Evolutionary conservation across 1,284 basidiomycete species (phyloP).

Genomic region (Sanghuangporus sanghuang): DNA sequence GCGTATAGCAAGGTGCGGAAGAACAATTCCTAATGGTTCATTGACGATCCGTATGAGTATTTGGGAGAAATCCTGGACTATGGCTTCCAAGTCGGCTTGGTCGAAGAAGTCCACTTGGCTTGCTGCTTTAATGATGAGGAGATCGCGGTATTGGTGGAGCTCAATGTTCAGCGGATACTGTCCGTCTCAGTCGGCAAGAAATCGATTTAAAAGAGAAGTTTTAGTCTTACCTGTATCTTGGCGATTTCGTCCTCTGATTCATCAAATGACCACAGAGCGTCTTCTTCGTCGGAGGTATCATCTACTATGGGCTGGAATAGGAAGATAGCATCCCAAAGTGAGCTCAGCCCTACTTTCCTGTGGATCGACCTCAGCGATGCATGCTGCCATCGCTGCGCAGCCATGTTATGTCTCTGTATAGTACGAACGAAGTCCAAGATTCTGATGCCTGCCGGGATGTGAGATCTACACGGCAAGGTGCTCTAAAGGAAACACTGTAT

Average conservation of each 20-base stretch:
- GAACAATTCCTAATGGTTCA: constrained; percentile 16
- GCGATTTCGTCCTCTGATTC: constrained; percentile 27
- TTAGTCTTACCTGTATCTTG: constrained; percentile 35
- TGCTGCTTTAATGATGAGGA: constrained; percentile 34
- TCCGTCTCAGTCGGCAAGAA: constrained; percentile 1
- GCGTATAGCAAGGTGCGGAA: background rate
- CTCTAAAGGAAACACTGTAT: constrained; percentile 30
- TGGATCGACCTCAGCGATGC: constrained; percentile 42
- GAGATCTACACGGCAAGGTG: constrained; percentile 41
- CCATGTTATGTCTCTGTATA: constrained; percentile 37
- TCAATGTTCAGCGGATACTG: constrained; percentile 47
- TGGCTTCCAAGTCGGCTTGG: constrained; percentile 21
- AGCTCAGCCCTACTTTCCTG: constrained; percentile 28
- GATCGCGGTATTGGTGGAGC: constrained; percentile 31
- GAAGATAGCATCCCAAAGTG: constrained; percentile 42
- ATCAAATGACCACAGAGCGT: constrained; percentile 34
- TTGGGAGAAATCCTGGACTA: constrained; percentile 27
- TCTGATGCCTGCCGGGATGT: constrained; percentile 23
- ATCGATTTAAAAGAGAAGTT: background rate
- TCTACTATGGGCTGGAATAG: constrained; percentile 33
- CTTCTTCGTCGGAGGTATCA: constrained; percentile 25
- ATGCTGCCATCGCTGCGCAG: constrained; percentile 42
- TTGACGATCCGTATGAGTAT: constrained; percentile 28
- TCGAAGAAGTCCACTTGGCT: constrained; percentile 30
- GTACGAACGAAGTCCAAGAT: constrained; percentile 34